A percentile compares a stretch with the other conserved stretches of the same genome.
Evolutionary conservation across 208 protist genomes (phyloP).

Genomic region (Spongospora subterranea): DNA sequence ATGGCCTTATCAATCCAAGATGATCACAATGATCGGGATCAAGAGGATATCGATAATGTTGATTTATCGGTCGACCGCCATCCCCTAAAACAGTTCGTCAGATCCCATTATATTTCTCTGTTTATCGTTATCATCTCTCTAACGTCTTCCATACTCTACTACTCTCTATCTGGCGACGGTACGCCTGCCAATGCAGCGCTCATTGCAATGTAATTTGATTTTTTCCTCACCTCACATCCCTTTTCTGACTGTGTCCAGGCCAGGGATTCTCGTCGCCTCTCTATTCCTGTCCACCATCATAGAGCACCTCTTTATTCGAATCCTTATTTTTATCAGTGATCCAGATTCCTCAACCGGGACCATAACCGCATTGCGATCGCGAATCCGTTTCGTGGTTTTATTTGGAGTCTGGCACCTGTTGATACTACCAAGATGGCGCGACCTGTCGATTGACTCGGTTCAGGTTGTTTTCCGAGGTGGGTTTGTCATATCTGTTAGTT

Average conservation of each 20-base stretch:
- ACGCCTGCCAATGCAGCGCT: not conserved
- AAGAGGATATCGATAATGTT: not conserved
- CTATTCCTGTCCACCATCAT: not conserved
- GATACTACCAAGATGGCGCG: not conserved
- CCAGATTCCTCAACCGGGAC: not conserved
- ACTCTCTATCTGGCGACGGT: not conserved
- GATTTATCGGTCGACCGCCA: not conserved
- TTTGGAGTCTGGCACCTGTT: not conserved
- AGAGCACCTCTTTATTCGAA: not conserved
- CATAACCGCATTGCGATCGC: not conserved
- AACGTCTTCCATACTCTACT: not conserved
- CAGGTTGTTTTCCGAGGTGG: not conserved
- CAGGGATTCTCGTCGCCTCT: not conserved
- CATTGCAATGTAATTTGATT: not conserved
- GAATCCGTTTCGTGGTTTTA: not conserved
- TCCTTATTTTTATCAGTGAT: not conserved
- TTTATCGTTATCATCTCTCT: not conserved
- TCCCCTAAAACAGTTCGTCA: not conserved
- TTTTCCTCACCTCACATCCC: not conserved
- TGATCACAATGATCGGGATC: too few relatives aligned
- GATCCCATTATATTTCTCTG: not conserved
- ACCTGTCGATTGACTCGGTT: not conserved
- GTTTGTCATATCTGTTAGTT: slow-evolving; percentile 13
- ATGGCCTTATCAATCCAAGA: slow-evolving; percentile 3
- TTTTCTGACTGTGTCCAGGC: not conserved